These are phyloP conservation scores for Apiotrichum veenhuisii DNA, from an alignment of 1,284 basidiomycete species.

Conservation along the genomic window DNA sequence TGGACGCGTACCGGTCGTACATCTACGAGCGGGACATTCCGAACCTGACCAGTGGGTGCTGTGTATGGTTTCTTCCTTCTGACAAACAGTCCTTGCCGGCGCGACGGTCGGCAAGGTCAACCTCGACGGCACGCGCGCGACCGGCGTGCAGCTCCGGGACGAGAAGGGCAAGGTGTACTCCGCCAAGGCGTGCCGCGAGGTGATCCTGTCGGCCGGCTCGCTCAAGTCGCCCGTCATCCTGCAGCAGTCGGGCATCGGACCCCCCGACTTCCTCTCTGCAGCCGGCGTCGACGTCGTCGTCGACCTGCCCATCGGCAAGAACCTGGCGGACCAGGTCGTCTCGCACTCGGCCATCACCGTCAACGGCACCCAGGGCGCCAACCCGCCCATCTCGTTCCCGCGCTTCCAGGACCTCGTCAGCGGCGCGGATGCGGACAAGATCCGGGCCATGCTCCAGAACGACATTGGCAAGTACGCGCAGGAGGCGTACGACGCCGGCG, in stretches of 20 bases:
- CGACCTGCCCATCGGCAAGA: slow-evolving; percentile 46
- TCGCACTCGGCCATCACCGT: slow-evolving; percentile 31
- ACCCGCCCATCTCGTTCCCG: slow-evolving; percentile 31
- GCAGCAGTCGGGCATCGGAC: slow-evolving; percentile 51
- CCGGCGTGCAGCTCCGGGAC: slow-evolving; percentile 34
- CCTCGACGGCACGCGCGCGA: slow-evolving; percentile 24
- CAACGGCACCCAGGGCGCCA: slow-evolving; percentile 19
- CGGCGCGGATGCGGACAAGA: slow-evolving; percentile 26
- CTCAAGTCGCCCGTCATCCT: slow-evolving; percentile 51
- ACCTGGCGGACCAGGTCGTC: slow-evolving; percentile 51
- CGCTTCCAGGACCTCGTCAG: slow-evolving; percentile 35
- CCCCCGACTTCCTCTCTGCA: slow-evolving; percentile 31
- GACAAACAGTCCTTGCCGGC: too few relatives aligned
- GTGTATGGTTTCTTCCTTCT: slow-evolving; percentile 32
- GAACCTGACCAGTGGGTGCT: slow-evolving; percentile 36
- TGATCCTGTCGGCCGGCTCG: slow-evolving; percentile 50
- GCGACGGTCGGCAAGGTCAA: too few relatives aligned
- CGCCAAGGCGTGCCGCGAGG: slow-evolving; percentile 44
- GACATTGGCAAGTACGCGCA: slow-evolving; percentile 39
- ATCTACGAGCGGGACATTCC: slow-evolving; percentile 32
- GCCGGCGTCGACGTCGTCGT: slow-evolving; percentile 39
- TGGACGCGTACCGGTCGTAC: slow-evolving; percentile 40
- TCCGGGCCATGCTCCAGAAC: slow-evolving; percentile 26
- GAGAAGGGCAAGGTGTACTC: slow-evolving; percentile 28
- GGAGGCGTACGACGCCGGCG: slow-evolving; percentile 37